Percentiles rank a stretch among this genome's conserved stretches.
phyloP scores from a whole-genome alignment of 1,139 yeast genomes.

The Taiozyma sp. region DNA sequence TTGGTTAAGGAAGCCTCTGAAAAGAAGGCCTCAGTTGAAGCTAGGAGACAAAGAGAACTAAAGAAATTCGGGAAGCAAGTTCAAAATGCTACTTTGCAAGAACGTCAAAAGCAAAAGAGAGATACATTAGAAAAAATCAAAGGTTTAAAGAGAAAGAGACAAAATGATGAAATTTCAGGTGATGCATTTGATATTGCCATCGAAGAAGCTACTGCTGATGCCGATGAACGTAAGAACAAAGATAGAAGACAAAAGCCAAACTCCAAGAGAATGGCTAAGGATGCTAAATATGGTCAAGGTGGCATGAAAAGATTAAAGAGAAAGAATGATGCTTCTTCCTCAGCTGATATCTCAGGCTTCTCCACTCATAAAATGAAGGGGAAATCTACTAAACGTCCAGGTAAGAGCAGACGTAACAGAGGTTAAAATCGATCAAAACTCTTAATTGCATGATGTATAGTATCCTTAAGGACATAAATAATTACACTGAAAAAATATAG shows the following conservation, averaged over 20 bases:
- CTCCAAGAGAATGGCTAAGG: slow-evolving; percentile 61
- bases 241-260: slow-evolving; percentile 46
- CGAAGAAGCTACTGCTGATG: slow-evolving; percentile 60
- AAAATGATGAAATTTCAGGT: slow-evolving; percentile 61
- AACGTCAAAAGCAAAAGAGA: slow-evolving; percentile 90
- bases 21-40: slow-evolving; percentile 89
- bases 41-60: slow-evolving; percentile 88
- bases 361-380: slow-evolving; percentile 50
- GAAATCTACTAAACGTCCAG: slow-evolving; percentile 58
- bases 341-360: slow-evolving; percentile 66
- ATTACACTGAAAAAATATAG: background rate
- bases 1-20: slow-evolving; percentile 82
- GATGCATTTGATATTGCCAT: slow-evolving; percentile 67
- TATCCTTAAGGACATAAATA: background rate
- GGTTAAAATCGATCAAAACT: slow-evolving; percentile 2
- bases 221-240: slow-evolving; percentile 29
- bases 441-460: background rate
- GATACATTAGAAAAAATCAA: slow-evolving; percentile 89
- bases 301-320: slow-evolving; percentile 74
- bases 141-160: slow-evolving; percentile 81
- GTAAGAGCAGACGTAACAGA: slow-evolving; percentile 57
- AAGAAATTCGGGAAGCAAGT: slow-evolving; percentile 98
- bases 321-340: slow-evolving; percentile 68
- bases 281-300: slow-evolving; percentile 64
- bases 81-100: slow-evolving; percentile 88